Evolutionary conservation across 208 protist genomes (phyloP), one percentile per base, ranked within the genome.

Genomic region (Giardia duodenalis): DNA sequence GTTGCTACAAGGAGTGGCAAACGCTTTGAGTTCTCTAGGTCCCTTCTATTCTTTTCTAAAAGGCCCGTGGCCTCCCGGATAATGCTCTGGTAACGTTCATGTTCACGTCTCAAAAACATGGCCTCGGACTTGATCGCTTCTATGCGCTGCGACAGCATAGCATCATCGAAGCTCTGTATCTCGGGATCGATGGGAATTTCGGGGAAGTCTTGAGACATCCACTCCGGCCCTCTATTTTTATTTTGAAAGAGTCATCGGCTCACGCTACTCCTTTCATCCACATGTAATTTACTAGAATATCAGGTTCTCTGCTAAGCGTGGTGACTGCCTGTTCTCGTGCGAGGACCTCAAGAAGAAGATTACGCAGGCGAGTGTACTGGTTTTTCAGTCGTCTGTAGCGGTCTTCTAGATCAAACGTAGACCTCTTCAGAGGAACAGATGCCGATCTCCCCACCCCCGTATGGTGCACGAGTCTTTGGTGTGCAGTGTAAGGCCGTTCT

Each of bases 1-100:
- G 88, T 91, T 4, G 10, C n/a, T 19, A 91, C 47, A 19, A 91
- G 46, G 42, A 91, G n/a, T 1, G 88, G 88, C 2, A 91, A n/a
- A n/a, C 45, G 39, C 30, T 93, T 90, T 42, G 2, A 67, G 2
- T 91, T 2, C 4, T 67, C 4, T 44, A 93, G 48, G 22, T 47
- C 47, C 67, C 48, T 67, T 92, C 87, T 1, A 39, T 93, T 67
- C 3, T 44, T n/a, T 43, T 30, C 57, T 10, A 76, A 30, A 10
- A 30, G 10, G 19, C 30, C 57, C 19, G 30, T 30, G 30, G 30
- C 30, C 57, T 76, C 57, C 19, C 19, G 19, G 57, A 76, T 76
- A 10, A 30, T 39, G 57, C 57, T 76, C 57, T 76, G 57, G 57
- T 76, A 30, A 30, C 57, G 57, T 76, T 30, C 57, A 76, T 30